A percentile compares a stretch with the other conserved stretches of the same genome.
phyloP scores from a whole-genome alignment of 805 yeast species.

The Yamadazyma phyllophila region DNA sequence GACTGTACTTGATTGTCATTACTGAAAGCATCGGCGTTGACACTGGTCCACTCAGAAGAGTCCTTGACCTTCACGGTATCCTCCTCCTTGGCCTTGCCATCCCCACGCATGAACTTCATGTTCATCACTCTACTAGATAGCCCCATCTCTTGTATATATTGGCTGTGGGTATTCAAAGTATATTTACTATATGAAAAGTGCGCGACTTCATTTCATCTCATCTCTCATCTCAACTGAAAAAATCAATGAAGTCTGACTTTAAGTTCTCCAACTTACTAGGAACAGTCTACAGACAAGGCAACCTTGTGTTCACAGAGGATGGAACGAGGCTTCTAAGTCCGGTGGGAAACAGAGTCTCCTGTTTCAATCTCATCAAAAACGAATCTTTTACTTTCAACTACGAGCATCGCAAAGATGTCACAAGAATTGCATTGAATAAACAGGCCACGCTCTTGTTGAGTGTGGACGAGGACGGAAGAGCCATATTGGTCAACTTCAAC shows the following conservation, averaged over 20 bases:
- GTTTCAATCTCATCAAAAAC: constrained; percentile 81
- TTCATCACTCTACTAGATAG: constrained; percentile 70
- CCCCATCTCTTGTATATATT: constrained; percentile 20
- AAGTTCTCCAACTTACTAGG: constrained; percentile 87
- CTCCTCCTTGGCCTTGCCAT: constrained; percentile 28
- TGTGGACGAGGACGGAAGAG: constrained; percentile 90
- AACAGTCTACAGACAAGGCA: constrained; percentile 93
- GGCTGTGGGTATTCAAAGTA: background rate
- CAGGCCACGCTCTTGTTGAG: constrained; percentile 79
- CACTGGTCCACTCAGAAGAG: constrained; percentile 47
- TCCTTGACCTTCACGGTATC: constrained; percentile 43
- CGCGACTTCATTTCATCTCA: constrained; percentile 1
- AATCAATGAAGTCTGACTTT: constrained; percentile 81
- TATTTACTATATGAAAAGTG: background rate
- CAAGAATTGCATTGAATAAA: constrained; percentile 74
- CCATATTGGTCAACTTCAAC: constrained; percentile 81
- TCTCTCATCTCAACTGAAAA: constrained; percentile 12
- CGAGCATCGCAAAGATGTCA: constrained; percentile 85
- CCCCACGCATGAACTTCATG: constrained; percentile 66
- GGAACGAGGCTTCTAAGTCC: constrained; percentile 85
- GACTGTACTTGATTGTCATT: constrained; percentile 25
- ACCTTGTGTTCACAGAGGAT: constrained; percentile 78
- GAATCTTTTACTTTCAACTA: constrained; percentile 86
- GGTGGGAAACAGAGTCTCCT: constrained; percentile 89
- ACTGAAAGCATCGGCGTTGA: constrained; percentile 31